Evolutionary conservation across 768 basidiomycete species (phyloP).

Genomic region (Pisolithus marmoratus): DNA sequence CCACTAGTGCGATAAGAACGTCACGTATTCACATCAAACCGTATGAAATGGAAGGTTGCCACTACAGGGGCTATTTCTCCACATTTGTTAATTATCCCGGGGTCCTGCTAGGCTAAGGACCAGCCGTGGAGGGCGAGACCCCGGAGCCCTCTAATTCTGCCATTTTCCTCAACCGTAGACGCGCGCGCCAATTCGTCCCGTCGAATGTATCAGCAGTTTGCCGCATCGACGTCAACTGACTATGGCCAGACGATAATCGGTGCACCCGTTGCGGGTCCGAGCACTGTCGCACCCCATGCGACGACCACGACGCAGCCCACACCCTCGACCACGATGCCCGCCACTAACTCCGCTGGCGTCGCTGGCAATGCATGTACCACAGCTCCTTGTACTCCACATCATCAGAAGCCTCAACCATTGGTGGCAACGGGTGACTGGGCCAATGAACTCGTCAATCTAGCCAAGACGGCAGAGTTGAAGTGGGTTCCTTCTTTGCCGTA

Average conservation of each 20-base stretch:
- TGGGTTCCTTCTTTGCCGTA: constrained; percentile 33
- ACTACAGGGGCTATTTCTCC: background rate
- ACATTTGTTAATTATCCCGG: background rate
- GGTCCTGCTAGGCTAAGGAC: background rate
- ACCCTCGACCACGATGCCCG: background rate
- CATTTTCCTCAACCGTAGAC: background rate
- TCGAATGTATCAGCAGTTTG: constrained; percentile 1
- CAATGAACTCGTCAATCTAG: constrained; percentile 77
- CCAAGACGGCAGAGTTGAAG: constrained; percentile 87
- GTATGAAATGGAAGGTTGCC: too few relatives aligned
- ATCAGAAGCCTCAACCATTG: constrained; percentile 40
- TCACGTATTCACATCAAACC: too few relatives aligned
- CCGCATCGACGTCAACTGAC: background rate
- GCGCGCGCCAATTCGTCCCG: background rate
- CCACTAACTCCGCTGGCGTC: background rate
- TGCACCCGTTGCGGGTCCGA: constrained; percentile 29
- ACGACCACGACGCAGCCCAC: constrained; percentile 16
- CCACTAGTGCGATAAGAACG: too few relatives aligned
- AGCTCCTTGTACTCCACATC: constrained; percentile 10
- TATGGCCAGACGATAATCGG: constrained; percentile 26
- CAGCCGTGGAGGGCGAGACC: background rate
- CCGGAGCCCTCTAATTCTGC: background rate
- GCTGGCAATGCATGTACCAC: constrained; percentile 3
- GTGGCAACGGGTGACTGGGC: constrained; percentile 86
- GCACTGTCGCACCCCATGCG: constrained; percentile 27